Evolutionary conservation across 257 asterid species (phyloP).

Genomic region (Solanum corneliomulleri): DNA sequence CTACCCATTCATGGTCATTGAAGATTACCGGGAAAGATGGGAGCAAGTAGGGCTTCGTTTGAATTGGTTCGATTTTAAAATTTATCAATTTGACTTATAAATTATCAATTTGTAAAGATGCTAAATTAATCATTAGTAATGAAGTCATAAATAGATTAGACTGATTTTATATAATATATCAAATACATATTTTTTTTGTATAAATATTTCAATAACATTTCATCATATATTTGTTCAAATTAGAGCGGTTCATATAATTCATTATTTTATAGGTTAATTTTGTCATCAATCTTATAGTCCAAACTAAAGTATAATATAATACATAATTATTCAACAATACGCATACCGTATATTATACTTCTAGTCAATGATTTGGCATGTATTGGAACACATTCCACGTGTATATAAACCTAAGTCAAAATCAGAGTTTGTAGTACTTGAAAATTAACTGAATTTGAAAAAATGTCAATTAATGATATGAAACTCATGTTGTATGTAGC

Average conservation of each 20-base stretch:
- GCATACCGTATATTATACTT: background rate
- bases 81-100: too few species aligned
- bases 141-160: background rate
- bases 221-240: background rate
- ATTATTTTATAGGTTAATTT: background rate
- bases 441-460: background rate
- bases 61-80: too few species aligned
- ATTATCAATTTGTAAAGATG: too few species aligned
- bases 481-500: background rate
- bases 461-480: background rate
- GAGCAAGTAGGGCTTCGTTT: too few species aligned
- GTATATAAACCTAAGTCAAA: background rate
- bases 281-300: background rate
- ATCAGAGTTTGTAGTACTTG: background rate
- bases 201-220: background rate
- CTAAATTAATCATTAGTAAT: too few species aligned
- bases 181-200: background rate
- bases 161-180: background rate
- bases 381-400: background rate
- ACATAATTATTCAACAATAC: background rate
- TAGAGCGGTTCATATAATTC: background rate
- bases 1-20: too few species aligned
- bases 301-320: background rate
- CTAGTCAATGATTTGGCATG: background rate
- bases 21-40: too few species aligned